phyloP scores from a whole-genome alignment of 2,329 filamentous ascomycete species.

The Pyrenophora graminea region DNA sequence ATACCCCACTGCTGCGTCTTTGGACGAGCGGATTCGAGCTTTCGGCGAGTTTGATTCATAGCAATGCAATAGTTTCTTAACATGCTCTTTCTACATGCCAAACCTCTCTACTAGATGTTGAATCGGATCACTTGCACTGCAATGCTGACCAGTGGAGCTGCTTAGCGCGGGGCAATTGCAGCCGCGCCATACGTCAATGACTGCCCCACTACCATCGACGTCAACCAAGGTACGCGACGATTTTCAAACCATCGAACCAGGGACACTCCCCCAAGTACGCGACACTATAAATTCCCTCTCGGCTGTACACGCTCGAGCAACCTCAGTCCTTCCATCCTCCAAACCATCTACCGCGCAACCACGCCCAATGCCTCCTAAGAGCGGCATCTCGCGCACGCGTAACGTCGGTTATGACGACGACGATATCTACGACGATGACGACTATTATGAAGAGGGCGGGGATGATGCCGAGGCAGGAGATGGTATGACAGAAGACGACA shows the following conservation, averaged over 20 bases:
- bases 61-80: conserved; percentile 1
- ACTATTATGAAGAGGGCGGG: conserved; percentile 44
- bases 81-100: not conserved
- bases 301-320: not conserved
- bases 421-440: conserved; percentile 58
- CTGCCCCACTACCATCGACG: conserved; percentile 17
- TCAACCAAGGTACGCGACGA: conserved; percentile 8
- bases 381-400: conserved; percentile 51
- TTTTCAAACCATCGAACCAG: not conserved
- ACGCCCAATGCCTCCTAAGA: conserved; percentile 41
- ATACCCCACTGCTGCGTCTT: conserved; percentile 38
- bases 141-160: conserved; percentile 2
- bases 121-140: not conserved
- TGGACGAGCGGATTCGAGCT: conserved; percentile 19
- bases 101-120: no score
- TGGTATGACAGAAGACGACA: conserved; percentile 36
- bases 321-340: not conserved
- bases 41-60: not conserved
- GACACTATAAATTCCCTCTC: not conserved
- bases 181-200: conserved; percentile 15
- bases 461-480: conserved; percentile 32
- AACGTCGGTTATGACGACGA: conserved; percentile 56
- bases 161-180: conserved; percentile 25
- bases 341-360: not conserved
- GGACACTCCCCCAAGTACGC: not conserved